Conservation (phyloP, 148 eudicot species). For the Cornus florida region DNA sequence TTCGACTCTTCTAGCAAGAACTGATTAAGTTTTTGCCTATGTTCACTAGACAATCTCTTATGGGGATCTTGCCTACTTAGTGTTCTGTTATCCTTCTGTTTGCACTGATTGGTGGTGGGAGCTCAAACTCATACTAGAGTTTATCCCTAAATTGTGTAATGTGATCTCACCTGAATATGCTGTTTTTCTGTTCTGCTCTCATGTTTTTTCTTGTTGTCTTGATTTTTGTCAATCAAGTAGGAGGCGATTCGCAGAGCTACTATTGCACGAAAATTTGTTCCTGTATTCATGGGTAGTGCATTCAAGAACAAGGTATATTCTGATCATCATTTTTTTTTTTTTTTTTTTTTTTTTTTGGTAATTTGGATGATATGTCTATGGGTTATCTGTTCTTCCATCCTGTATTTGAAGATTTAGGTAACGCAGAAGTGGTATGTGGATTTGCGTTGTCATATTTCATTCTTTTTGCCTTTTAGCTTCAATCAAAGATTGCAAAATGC, state of each 20-base stretch:
- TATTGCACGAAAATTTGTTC: conserved; percentile 77
- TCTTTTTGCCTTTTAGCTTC: neutral
- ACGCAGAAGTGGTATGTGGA: neutral
- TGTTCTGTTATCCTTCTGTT: neutral
- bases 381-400: neutral
- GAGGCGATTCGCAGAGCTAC: conserved; percentile 95
- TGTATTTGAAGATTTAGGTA: neutral
- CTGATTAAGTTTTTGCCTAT: neutral
- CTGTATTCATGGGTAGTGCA: conserved; percentile 98
- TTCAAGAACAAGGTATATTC: conserved; percentile 86
- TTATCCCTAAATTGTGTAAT: too few species aligned
- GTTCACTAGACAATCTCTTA: neutral
- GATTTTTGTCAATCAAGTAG: conserved; percentile 33
- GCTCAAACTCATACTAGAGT: too few species aligned
- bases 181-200: neutral
- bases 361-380: neutral
- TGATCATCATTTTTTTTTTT: neutral
- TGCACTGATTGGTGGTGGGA: too few species aligned
- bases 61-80: neutral
- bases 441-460: neutral
- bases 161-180: neutral
- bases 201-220: neutral
- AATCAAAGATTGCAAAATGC: neutral
- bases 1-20: neutral
- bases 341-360: too few species aligned